Evolutionary conservation across 371 early-diverging fungal genomes (phyloP).

Genomic region (Rhizomucor miehei): DNA sequence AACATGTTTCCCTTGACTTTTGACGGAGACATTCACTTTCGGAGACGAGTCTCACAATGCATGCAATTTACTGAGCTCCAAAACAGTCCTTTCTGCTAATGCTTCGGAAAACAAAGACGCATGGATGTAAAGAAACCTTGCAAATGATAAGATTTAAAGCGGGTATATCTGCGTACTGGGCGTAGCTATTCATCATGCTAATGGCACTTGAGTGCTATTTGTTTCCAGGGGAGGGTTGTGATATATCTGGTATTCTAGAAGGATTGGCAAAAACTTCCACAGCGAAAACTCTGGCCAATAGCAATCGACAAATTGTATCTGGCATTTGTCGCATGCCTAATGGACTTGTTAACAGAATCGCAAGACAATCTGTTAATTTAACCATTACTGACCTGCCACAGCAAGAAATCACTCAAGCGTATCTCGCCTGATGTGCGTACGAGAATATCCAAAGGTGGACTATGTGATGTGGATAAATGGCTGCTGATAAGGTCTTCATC

Average conservation of each 20-base stretch:
- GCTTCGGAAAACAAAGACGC: too few relatives aligned
- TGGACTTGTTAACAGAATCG: neutral
- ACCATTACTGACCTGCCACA: slow-evolving; percentile 81
- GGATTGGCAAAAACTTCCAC: slow-evolving; percentile 77
- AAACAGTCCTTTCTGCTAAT: too few relatives aligned
- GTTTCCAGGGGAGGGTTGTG: neutral
- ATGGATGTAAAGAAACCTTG: too few relatives aligned
- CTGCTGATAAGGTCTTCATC: slow-evolving; percentile 59
- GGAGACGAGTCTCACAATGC: too few relatives aligned
- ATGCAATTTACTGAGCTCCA: too few relatives aligned
- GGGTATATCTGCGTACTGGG: too few relatives aligned
- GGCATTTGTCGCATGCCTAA: slow-evolving; percentile 58
- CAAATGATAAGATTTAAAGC: too few relatives aligned
- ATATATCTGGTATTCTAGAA: slow-evolving; percentile 79
- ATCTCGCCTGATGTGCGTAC: slow-evolving; percentile 97
- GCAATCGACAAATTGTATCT: slow-evolving; percentile 83
- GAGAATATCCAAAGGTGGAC: slow-evolving; percentile 89
- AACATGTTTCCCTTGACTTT: too few relatives aligned
- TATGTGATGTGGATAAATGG: slow-evolving; percentile 66
- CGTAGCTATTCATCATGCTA: too few relatives aligned
- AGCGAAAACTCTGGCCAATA: slow-evolving; percentile 96
- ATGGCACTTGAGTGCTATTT: too few relatives aligned
- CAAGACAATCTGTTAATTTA: neutral
- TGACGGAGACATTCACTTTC: too few relatives aligned
- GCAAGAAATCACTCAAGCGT: slow-evolving; percentile 95